Base-by-base conservation (phyloP, 345 rosid species). In the Moricandia arvensis region DNA sequence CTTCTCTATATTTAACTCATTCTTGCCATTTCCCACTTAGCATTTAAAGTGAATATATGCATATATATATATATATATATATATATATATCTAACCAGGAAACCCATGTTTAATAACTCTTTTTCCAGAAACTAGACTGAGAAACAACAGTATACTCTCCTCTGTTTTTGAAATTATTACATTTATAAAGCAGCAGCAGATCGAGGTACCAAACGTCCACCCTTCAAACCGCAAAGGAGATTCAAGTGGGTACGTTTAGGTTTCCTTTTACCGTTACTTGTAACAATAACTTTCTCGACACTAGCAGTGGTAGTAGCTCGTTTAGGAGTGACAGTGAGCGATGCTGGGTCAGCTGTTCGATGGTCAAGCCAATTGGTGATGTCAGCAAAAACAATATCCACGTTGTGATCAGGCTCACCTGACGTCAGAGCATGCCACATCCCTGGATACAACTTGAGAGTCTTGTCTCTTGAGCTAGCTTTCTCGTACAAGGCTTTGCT, bases 381-480 rank as follows among this genome's bases (percentile, higher is more conserved):
- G 66, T 96, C 98, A 8, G 85, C 86, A n/a, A 93, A 93, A 4
- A 96, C 99, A 17, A 85, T 79, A 47, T 83, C 87, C 0, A 91
- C 75, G 82, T 96, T 93, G 8, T 78, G 80, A 2, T 93, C 96
- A 0, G 98, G 90, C 66, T 95, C 99, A 8, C 99, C 99, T 0
- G 88, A 77, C 1, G 98, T 93, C 61, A 96, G 79, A 31, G 77
- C 90, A 8, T 96, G 99, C 99, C 99, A 96, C 99, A 96, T 96
- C 61, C 97, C 96, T 0, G 91, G 89, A 78, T 93, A 95, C 69
- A 95, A 63, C 75, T 86, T 89, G 13, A 95, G 83, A 72, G 93
- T 95, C 86, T 92, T 92, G 88, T 95, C 99, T 43, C 53, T 64
- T 81, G 97, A 85, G 72, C 93, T 79, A 6, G 98, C 94, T 83